Evolutionary conservation across 352 stramenopile species (phyloP), one percentile per base, ranked within the genome.

Genomic region (Globisporangium abappressorium): DNA sequence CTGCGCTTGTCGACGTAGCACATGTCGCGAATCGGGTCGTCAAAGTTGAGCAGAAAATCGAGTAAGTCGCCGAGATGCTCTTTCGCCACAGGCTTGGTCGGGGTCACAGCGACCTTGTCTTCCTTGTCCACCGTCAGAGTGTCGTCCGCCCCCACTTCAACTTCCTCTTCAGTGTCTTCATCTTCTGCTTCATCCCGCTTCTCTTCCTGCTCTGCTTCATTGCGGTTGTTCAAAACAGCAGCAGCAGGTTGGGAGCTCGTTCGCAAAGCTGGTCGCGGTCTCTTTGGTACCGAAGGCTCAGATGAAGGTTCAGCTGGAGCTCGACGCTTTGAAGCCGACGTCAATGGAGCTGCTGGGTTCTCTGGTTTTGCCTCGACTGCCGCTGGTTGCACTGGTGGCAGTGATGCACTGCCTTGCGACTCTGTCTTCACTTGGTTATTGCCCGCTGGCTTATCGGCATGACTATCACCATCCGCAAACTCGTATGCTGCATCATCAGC

Each of bases 11-110:
- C 80, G 2, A 72, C 64, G 47, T 87, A 87, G 67, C 84, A 90
- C 71, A 89, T 68, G n/a, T 87, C 77, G 0, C 80, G 78, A 63
- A 92, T 85, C 9, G 77, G 70, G 62, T 92, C 77, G 59, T 89
- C 78, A 47, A 90, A 90, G 6, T 70, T 74, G 49, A 89, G 69
- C 59, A 90, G 67, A 20, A 58, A 38, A 12, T 36, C 12, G 4
- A 26, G 26, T 7, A 58, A 14, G 24, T 58, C 51, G 3, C 51
- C 51, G 22, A 58, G 53, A 18, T 24, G 24, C 53, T 57, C 51
- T 57, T 57, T 57, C 9, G 51, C 11, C 11, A 8, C 22, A 2
- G 51, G 53, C 5, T 58, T 33, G 53, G 22, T 33, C 30, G 51
- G 22, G 51, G 34, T 26, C 2, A 22, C 11, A 9, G 22, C 22